Evolutionary conservation across 2,329 filamentous ascomycete species (phyloP).

Genomic region (Exophiala viscosa): DNA sequence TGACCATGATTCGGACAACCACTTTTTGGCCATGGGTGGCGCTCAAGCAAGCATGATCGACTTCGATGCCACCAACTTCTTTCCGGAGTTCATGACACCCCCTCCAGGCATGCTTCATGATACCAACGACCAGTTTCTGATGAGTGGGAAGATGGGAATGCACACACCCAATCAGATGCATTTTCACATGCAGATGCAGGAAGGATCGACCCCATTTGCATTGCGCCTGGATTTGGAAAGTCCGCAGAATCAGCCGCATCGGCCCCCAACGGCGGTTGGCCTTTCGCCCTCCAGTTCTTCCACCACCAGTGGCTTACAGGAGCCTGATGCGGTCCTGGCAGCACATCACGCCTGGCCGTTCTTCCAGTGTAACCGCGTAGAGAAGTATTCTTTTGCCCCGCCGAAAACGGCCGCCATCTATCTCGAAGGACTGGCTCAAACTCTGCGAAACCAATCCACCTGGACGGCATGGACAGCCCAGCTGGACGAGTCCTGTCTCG

Average conservation of each 20-base stretch:
- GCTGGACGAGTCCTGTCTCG: slow-evolving; percentile 40
- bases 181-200: slow-evolving; percentile 16
- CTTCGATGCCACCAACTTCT: slow-evolving; percentile 25
- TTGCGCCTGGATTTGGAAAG: slow-evolving; percentile 22
- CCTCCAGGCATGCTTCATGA: slow-evolving; percentile 23
- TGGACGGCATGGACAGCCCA: slow-evolving; percentile 53
- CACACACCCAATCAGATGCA: slow-evolving; percentile 24
- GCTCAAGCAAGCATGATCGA: slow-evolving; percentile 24
- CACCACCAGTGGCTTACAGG: slow-evolving; percentile 29
- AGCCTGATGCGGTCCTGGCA: slow-evolving; percentile 47
- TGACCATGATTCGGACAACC: slow-evolving; percentile 26
- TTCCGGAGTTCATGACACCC: slow-evolving; percentile 27
- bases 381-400: slow-evolving; percentile 47
- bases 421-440: slow-evolving; percentile 50
- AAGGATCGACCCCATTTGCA: slow-evolving; percentile 18
- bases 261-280: slow-evolving; percentile 15
- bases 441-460: slow-evolving; percentile 48
- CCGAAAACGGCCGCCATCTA: slow-evolving; percentile 51
- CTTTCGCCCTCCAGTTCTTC: slow-evolving; percentile 24
- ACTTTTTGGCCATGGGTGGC: slow-evolving; percentile 26
- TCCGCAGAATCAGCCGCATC: slow-evolving; percentile 17
- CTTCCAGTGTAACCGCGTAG: slow-evolving; percentile 49
- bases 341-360: slow-evolving; percentile 53
- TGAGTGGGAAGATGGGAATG: slow-evolving; percentile 22
- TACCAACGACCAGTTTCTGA: slow-evolving; percentile 22